These are phyloP conservation scores for Alternaria sp. DNA, from an alignment of 2,329 filamentous ascomycete species.

Conservation along the genomic window DNA sequence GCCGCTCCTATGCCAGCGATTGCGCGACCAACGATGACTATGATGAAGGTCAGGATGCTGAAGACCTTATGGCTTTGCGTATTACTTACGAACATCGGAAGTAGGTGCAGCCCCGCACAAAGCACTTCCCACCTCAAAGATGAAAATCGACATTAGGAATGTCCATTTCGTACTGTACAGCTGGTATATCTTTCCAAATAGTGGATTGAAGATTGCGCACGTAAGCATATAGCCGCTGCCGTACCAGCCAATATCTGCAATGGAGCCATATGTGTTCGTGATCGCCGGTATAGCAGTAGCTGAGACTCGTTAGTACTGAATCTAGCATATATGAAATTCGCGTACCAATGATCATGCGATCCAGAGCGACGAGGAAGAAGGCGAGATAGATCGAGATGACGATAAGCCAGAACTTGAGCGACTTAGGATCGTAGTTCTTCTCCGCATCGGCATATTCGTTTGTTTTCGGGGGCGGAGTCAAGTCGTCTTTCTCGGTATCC, in stretches of 20 bases:
- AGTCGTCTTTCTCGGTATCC: not conserved
- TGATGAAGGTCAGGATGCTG: not conserved
- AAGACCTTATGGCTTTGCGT: no score
- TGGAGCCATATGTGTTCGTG: conserved; percentile 37
- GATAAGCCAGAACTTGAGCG: conserved; percentile 32
- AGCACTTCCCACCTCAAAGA: conserved; percentile 56
- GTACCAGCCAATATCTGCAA: conserved; percentile 43
- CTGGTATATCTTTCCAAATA: conserved; percentile 59
- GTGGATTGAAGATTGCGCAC: conserved; percentile 55
- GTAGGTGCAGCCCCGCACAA: conserved; percentile 54
- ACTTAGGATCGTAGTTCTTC: conserved; percentile 35
- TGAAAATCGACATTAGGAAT: conserved; percentile 47
- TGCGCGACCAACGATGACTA: conserved; percentile 58
- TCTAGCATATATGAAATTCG: no score
- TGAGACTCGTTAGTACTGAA: not conserved
- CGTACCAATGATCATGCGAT: conserved; percentile 26
- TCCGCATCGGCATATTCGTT: conserved; percentile 27
- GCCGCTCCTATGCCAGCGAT: conserved; percentile 58
- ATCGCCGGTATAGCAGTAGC: conserved; percentile 39
- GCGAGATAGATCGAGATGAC: conserved; percentile 36
- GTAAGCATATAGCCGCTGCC: conserved; percentile 55
- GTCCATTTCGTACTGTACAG: conserved; percentile 53
- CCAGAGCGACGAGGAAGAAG: conserved; percentile 37
- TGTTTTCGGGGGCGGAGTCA: not conserved
- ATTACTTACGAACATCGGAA: conserved; percentile 40